phyloP scores from a whole-genome alignment of 257 asterid species.

The Solanum arcanum region DNA sequence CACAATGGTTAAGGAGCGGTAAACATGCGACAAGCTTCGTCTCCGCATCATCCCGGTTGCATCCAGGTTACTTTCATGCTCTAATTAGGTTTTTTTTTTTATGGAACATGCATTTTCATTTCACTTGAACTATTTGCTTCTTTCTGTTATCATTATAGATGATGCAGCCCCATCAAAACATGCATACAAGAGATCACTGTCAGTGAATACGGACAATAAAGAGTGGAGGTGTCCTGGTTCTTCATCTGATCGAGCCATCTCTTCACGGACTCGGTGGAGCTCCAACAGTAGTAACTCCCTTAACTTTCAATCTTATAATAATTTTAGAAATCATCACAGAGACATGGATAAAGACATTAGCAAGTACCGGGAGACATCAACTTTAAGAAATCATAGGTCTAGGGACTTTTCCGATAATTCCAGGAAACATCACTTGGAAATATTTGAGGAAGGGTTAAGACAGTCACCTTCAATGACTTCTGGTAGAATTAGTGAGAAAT shows the following conservation, averaged over 20 bases:
- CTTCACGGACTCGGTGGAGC: slow-evolving; percentile 50
- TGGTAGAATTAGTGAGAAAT: slow-evolving; percentile 43
- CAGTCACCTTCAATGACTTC: slow-evolving; percentile 62
- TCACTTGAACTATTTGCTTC: neutral
- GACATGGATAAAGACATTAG: slow-evolving; percentile 45
- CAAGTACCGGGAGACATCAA: slow-evolving; percentile 30
- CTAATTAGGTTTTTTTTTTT: neutral
- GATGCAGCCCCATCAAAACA: slow-evolving; percentile 42
- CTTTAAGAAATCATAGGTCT: slow-evolving; percentile 27
- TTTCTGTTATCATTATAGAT: slow-evolving; percentile 30
- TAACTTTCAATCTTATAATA: slow-evolving; percentile 42
- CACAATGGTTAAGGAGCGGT: slow-evolving; percentile 77
- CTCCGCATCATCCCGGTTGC: slow-evolving; percentile 15
- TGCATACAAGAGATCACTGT: slow-evolving; percentile 49
- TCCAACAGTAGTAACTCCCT: slow-evolving; percentile 52
- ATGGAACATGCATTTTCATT: neutral
- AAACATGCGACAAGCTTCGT: slow-evolving; percentile 42
- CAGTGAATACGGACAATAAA: slow-evolving; percentile 35
- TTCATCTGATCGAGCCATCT: slow-evolving; percentile 37
- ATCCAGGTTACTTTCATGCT: slow-evolving; percentile 35
- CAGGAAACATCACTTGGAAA: slow-evolving; percentile 23
- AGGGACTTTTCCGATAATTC: slow-evolving; percentile 31
- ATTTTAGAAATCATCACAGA: slow-evolving; percentile 47
- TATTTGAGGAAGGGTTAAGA: slow-evolving; percentile 43
- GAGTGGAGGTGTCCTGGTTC: slow-evolving; percentile 41